Percentiles rank a stretch among this genome's conserved stretches.
Conservation (phyloP, 2,329 filamentous ascomycete genomes). For the Aspergillus japonicus region DNA sequence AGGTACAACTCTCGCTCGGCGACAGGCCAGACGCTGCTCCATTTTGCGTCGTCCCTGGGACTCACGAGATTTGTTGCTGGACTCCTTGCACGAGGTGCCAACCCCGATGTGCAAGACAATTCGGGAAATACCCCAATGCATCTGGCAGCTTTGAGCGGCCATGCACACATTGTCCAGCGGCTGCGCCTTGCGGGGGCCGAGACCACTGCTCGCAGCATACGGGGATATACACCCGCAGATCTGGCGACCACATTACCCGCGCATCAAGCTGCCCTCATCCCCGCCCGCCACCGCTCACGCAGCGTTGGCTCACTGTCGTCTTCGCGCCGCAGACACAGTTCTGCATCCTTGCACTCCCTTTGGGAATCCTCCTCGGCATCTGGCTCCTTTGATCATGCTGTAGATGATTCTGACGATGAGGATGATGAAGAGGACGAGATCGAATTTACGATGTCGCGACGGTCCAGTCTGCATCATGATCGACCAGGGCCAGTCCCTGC, state of each 20-base stretch:
- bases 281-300: constrained; percentile 64
- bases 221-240: constrained; percentile 69
- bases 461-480: constrained; percentile 39
- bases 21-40: constrained; percentile 77
- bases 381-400: constrained; percentile 46
- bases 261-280: constrained; percentile 61
- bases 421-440: constrained; percentile 28
- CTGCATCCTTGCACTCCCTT: constrained; percentile 64
- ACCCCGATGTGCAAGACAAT: constrained; percentile 70
- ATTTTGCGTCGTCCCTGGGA: constrained; percentile 73
- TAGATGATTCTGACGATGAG: constrained; percentile 40
- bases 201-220: constrained; percentile 66
- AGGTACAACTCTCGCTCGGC: constrained; percentile 64
- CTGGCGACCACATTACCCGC: constrained; percentile 66
- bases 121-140: constrained; percentile 81
- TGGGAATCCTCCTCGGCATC: constrained; percentile 59
- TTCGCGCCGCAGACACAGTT: constrained; percentile 57
- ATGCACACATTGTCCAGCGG: constrained; percentile 71
- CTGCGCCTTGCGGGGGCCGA: constrained; percentile 73
- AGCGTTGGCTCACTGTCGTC: constrained; percentile 60
- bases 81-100: constrained; percentile 73
- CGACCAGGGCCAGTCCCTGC: constrained; percentile 22
- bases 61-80: constrained; percentile 74
- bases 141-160: constrained; percentile 73
- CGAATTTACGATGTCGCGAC: constrained; percentile 33